These are phyloP conservation scores for Vinca minor DNA, from an alignment of 257 asterid genomes.

Conservation along the genomic window DNA sequence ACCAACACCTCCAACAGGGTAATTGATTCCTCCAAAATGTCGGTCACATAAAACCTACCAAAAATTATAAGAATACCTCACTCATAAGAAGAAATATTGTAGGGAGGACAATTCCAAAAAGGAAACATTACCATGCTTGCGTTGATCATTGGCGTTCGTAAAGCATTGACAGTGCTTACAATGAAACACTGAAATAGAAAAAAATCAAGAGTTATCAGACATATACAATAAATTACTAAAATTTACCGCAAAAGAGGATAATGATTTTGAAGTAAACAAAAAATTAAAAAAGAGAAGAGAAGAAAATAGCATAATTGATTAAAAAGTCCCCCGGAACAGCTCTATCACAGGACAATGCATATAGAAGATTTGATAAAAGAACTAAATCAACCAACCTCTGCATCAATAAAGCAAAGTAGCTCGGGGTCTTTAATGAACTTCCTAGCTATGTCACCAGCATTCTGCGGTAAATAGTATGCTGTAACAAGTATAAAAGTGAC, in stretches of 20 bases:
- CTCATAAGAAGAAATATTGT: conserved; percentile 7
- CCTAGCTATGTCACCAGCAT: conserved; percentile 89
- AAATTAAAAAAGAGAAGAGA: background rate
- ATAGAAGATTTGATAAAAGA: conserved; percentile 8
- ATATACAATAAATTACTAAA: conserved; percentile 2
- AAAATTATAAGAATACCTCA: conserved; percentile 9
- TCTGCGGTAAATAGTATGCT: conserved; percentile 95
- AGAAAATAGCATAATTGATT: background rate
- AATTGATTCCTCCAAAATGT: conserved; percentile 97
- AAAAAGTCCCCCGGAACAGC: background rate
- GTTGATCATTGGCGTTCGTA: conserved; percentile 93
- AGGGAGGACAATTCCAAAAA: conserved; percentile 10
- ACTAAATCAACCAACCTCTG: conserved; percentile 54
- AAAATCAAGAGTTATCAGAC: conserved; percentile 10
- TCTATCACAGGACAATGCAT: background rate
- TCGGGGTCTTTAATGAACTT: conserved; percentile 74
- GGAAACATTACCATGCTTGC: conserved; percentile 82
- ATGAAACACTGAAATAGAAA: conserved; percentile 74
- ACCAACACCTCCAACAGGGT: conserved; percentile 97
- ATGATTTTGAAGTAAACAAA: background rate
- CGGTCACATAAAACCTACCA: conserved; percentile 89
- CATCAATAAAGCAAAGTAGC: conserved; percentile 82
- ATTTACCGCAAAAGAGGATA: background rate
- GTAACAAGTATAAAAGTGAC: conserved; percentile 35
- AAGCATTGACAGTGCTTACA: conserved; percentile 88